phyloP scores from a whole-genome alignment of 148 eudicot genomes.

The Salicornia ramosissima region DNA sequence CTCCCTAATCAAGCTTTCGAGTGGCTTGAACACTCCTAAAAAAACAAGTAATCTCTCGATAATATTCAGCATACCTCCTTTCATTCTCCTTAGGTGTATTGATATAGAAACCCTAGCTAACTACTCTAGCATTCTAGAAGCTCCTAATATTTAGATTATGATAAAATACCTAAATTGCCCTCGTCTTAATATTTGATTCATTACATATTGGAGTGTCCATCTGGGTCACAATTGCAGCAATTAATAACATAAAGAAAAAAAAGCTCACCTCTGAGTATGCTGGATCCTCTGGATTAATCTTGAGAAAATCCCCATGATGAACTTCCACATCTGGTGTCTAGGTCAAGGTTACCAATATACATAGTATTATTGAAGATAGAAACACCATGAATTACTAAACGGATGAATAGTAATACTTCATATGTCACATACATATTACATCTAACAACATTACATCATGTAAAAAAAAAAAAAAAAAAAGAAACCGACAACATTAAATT shows the following conservation, averaged over 20 bases:
- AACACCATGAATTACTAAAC: not conserved
- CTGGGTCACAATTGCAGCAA: not conserved
- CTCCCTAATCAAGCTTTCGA: too few species aligned
- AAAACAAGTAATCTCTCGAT: too few species aligned
- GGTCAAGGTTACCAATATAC: slow-evolving; percentile 45
- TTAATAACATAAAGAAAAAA: not conserved
- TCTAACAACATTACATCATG: not conserved
- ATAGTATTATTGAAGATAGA: not conserved
- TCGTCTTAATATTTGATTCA: too few species aligned
- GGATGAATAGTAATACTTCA: not conserved
- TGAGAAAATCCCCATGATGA: slow-evolving; percentile 71
- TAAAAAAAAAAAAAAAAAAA: too few species aligned
- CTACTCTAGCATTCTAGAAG: too few species aligned
- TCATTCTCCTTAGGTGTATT: too few species aligned
- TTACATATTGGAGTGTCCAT: too few species aligned
- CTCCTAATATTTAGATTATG: too few species aligned
- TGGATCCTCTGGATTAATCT: slow-evolving; percentile 57
- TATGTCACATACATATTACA: slow-evolving; percentile 8
- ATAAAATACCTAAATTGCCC: too few species aligned
- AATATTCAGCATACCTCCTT: too few species aligned
- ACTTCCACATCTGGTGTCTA: slow-evolving; percentile 59
- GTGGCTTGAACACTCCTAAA: too few species aligned
- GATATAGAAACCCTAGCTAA: too few species aligned
- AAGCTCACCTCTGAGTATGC: slow-evolving; percentile 54
- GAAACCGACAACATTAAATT: not conserved